Evolutionary conservation across 176 grass and related monocot species (phyloP), one percentile per base, ranked within the genome.

Genomic region (Tillandsia leiboldiana): DNA sequence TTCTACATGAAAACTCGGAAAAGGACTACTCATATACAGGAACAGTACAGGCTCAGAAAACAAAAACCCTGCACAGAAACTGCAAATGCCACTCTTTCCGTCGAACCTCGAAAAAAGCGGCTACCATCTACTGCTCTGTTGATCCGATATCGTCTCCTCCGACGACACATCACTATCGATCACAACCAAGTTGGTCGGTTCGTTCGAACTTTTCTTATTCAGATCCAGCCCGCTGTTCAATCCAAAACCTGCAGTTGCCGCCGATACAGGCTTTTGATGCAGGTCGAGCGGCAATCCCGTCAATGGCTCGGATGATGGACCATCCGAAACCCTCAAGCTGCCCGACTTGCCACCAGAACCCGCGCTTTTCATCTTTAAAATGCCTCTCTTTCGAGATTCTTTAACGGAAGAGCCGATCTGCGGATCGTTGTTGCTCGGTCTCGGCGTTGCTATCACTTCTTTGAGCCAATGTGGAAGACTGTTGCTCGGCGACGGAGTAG

Each of bases 391-490:
- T 63, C 81, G 51, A 0, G 79, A 65, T 53, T 71, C 72, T 50
- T 87, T 80, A 56, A 70, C 75, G 14, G 80, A 51, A 48, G 54
- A 53, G 15, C 53, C 28, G n/a, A 49, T 48, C 74, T 63, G 50
- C 33, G 33, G 51, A 53, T 57, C 74, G 67, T 57, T 63, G 64
- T 58, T 76, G 9, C 15, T 63, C 48, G 63, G 65, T 0, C 26
- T 9, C 28, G 71, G 53, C 0, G 76, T 82, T 22, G 72, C 51
- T 0, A 58, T 56, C 50, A 70, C 84, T 66, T 85, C 87, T 7
- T 62, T 87, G 18, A 91, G 88, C 88, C 88, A 91, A 80, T 87
- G 82, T 7, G 88, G 88, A 70, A 91, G 88, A 71, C 54, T 71
- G 65, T 42, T 82, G 57, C 69, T 72, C 29, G 52, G 23, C 27